Conservation (phyloP, 1,139 yeast genomes). For the Geotrichum klebahnii region DNA sequence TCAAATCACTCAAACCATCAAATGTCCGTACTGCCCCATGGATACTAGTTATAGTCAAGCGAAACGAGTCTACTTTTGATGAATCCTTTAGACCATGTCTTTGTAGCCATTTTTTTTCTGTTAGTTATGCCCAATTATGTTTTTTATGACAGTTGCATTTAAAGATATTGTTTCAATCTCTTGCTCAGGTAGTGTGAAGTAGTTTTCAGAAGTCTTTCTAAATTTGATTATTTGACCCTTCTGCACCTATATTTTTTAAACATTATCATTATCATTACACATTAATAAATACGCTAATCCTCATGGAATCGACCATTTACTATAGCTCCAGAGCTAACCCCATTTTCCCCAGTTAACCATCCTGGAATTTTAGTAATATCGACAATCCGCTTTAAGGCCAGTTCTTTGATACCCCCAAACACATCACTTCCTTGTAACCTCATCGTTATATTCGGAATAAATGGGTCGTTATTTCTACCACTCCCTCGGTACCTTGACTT, state of each 20-base stretch:
- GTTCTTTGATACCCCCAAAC: constrained; percentile 73
- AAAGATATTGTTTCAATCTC: too few species aligned
- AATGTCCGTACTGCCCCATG: constrained; percentile 66
- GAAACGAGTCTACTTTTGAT: constrained; percentile 33
- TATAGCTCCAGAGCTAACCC: constrained; percentile 47
- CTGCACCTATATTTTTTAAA: neutral
- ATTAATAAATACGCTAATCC: constrained; percentile 9
- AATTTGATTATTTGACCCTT: too few species aligned
- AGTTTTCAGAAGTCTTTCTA: too few species aligned
- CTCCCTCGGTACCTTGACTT: constrained; percentile 6
- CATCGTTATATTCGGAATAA: constrained; percentile 41
- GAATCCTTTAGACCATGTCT: neutral
- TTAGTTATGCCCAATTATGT: neutral
- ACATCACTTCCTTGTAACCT: constrained; percentile 67
- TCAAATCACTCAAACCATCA: constrained; percentile 43
- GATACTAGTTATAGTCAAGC: constrained; percentile 35
- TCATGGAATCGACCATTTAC: constrained; percentile 43
- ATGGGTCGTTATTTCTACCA: neutral
- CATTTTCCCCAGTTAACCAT: constrained; percentile 81
- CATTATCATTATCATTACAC: neutral
- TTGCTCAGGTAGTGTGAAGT: too few species aligned
- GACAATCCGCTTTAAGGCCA: constrained; percentile 53
- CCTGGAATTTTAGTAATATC: constrained; percentile 59
- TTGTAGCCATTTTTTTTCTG: neutral
- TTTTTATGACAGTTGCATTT: too few species aligned